These are phyloP conservation scores for Euphorbia tirucalli DNA, from an alignment of 345 rosid genomes.

Conservation along the genomic window DNA sequence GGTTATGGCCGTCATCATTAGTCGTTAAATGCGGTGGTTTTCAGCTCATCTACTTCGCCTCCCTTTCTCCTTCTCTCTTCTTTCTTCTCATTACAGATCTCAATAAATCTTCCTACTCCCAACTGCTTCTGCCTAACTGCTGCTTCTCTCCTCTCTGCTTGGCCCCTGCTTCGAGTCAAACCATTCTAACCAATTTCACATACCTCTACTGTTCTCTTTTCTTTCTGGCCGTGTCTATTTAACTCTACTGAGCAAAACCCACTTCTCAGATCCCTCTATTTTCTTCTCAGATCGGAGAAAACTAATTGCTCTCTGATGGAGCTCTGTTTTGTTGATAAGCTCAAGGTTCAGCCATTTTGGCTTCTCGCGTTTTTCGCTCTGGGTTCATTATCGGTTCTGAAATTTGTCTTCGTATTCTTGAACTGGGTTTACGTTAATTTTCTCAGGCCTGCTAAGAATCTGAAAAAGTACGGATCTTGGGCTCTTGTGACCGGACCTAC, in stretches of 20 bases:
- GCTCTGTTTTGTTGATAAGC: conserved; percentile 40
- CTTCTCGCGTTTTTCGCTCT: conserved; percentile 44
- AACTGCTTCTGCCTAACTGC: conserved; percentile 8
- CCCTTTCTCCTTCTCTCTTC: conserved; percentile 15
- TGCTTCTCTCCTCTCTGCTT: not conserved
- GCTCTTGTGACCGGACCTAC: conserved; percentile 91
- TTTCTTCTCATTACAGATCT: not conserved
- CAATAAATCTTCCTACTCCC: not conserved
- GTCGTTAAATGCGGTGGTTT: conserved; percentile 57
- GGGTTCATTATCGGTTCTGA: conserved; percentile 60
- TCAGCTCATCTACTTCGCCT: conserved; percentile 63
- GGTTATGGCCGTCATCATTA: conserved; percentile 5
- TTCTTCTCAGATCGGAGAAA: not conserved
- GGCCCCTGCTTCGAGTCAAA: not conserved
- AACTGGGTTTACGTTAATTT: conserved; percentile 76
- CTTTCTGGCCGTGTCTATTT: not conserved
- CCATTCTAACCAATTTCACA: not conserved
- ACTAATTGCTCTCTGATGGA: conserved; percentile 36
- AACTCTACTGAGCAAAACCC: conserved; percentile 11
- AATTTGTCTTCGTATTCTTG: conserved; percentile 37
- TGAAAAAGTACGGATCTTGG: conserved; percentile 92
- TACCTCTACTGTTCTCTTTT: not conserved
- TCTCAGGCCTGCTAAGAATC: conserved; percentile 79
- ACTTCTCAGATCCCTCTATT: conserved; percentile 14
- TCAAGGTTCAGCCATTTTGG: conserved; percentile 72